phyloP scores from a whole-genome alignment of 2,329 filamentous ascomycete genomes.

The Chaetomium globosum region DNA sequence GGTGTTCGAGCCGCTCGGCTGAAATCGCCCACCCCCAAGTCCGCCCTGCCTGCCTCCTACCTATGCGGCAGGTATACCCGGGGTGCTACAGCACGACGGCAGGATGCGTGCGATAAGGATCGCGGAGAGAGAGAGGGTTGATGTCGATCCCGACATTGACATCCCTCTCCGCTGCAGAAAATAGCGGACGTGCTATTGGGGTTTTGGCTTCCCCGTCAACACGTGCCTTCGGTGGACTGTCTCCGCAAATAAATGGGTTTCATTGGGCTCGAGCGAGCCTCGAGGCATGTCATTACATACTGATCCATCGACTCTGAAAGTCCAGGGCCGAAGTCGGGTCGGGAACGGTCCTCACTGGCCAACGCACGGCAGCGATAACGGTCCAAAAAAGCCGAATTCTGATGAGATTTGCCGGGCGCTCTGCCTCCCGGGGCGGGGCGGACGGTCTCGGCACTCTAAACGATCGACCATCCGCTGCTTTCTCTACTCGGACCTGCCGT shows the following conservation, averaged over 20 bases:
- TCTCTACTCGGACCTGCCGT: not conserved
- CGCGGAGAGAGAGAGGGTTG: not conserved
- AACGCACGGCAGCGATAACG: not conserved
- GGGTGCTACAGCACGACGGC: not conserved
- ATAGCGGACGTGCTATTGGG: not conserved
- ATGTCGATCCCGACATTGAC: not conserved
- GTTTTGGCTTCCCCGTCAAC: not conserved
- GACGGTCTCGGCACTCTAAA: not conserved
- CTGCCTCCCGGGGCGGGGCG: not conserved
- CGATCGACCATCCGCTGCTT: not conserved
- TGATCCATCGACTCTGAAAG: not conserved
- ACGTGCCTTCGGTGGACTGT: not conserved
- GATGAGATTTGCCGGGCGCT: not conserved
- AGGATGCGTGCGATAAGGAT: not conserved
- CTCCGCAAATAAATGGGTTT: not conserved
- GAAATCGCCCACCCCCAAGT: not conserved
- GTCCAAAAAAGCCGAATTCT: not conserved
- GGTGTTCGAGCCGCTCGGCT: not conserved
- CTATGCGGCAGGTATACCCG: constrained; percentile 8
- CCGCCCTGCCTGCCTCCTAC: too few relatives aligned
- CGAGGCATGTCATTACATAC: not conserved
- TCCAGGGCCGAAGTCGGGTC: not conserved
- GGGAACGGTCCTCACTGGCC: not conserved
- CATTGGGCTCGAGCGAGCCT: not conserved
- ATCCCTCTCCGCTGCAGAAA: not conserved